These are phyloP conservation scores for Leishmania braziliensis DNA, from an alignment of 208 protist species.

Conservation along the genomic window DNA sequence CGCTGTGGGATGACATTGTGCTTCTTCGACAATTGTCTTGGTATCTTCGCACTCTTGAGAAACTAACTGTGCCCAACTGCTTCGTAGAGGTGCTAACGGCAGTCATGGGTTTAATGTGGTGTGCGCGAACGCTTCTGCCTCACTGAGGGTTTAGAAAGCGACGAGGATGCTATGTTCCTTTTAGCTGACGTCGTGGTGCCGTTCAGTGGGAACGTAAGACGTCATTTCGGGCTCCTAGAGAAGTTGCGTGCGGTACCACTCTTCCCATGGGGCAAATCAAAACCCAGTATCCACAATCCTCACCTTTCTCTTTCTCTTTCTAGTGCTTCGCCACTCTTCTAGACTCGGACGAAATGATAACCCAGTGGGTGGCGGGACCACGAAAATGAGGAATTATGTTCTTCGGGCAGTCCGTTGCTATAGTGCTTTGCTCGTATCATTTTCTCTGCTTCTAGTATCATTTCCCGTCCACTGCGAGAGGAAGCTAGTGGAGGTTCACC, in stretches of 20 bases:
- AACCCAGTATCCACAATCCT: neutral
- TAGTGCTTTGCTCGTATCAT: neutral
- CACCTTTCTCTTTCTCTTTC: neutral
- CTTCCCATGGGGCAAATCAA: neutral
- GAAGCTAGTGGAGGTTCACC: conserved; percentile 41
- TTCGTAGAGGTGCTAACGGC: neutral
- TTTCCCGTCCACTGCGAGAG: neutral
- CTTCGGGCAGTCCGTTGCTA: neutral
- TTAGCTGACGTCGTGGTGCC: neutral
- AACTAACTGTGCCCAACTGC: neutral
- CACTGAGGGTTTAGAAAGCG: neutral
- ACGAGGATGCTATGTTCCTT: neutral
- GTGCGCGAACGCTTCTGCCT: neutral
- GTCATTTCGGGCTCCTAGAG: neutral
- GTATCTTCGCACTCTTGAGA: neutral
- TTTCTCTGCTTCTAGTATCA: neutral
- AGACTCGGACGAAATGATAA: neutral
- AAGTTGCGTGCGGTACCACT: too few species aligned
- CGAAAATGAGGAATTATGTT: neutral
- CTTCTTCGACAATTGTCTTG: neutral
- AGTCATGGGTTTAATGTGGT: too few species aligned
- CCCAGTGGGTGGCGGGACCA: neutral
- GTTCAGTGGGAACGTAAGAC: neutral
- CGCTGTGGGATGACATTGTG: neutral
- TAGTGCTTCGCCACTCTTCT: neutral